phyloP scores from a whole-genome alignment of 2,329 filamentous ascomycete genomes.

The Neospermospora avenae region DNA sequence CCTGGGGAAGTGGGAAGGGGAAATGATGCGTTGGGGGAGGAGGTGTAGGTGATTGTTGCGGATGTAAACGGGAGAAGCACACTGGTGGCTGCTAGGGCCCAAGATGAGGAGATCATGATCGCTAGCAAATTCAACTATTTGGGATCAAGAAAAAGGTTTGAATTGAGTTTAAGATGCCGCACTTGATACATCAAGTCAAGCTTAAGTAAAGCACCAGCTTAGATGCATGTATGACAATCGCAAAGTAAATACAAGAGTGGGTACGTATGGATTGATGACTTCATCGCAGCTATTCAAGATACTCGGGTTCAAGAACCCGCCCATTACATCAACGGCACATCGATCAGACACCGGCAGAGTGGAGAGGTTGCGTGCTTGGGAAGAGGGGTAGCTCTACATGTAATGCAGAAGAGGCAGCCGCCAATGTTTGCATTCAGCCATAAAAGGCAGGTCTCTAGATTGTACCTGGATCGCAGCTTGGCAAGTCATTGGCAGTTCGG shows the following conservation, averaged over 20 bases:
- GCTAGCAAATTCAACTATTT: background rate
- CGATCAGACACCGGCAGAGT: background rate
- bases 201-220: background rate
- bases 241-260: background rate
- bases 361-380: background rate
- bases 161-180: background rate
- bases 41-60: background rate
- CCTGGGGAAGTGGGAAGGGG: slow-evolving; percentile 11
- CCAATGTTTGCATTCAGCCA: slow-evolving; percentile 4
- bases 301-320: background rate
- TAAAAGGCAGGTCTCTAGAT: slow-evolving; percentile 11
- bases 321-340: background rate
- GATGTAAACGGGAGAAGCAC: background rate
- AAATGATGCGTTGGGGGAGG: background rate
- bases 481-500: background rate
- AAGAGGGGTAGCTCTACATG: slow-evolving; percentile 2
- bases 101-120: background rate
- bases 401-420: slow-evolving; percentile 6
- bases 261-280: slow-evolving; percentile 2
- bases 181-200: background rate
- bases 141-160: background rate
- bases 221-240: background rate
- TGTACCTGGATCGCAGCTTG: slow-evolving; percentile 6
- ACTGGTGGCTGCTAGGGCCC: background rate
- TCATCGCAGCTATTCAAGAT: background rate